phyloP scores from a whole-genome alignment of 2,329 filamentous ascomycete genomes.

The Emergomyces orientalis region DNA sequence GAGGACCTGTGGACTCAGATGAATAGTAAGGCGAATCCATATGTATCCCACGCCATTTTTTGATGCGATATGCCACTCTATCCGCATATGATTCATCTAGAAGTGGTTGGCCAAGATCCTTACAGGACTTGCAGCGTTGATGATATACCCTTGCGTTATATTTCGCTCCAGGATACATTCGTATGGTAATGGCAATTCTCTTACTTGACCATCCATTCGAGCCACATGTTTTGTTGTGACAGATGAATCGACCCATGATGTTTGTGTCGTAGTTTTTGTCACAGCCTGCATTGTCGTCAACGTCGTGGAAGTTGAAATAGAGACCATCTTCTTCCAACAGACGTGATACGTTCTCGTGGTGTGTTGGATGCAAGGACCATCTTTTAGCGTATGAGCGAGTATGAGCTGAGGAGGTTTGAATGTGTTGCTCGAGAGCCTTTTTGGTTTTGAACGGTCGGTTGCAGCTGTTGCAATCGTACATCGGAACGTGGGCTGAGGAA shows the following conservation, averaged over 20 bases:
- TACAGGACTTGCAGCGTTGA: constrained; percentile 34
- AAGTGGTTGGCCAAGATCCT: constrained; percentile 25
- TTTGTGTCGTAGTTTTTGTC: constrained; percentile 31
- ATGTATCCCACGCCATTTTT: constrained; percentile 33
- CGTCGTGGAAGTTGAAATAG: constrained; percentile 25
- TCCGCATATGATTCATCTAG: constrained; percentile 36
- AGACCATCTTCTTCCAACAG: constrained; percentile 25
- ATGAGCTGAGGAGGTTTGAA: background rate
- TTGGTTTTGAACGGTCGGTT: background rate
- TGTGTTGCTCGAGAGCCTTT: background rate
- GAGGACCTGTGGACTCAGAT: constrained; percentile 20
- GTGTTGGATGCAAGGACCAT: constrained; percentile 29
- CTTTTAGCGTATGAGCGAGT: background rate
- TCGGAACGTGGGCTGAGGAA: background rate
- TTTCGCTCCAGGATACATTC: constrained; percentile 28
- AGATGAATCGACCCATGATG: constrained; percentile 37
- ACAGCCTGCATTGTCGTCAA: constrained; percentile 21
- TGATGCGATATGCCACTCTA: constrained; percentile 36
- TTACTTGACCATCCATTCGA: constrained; percentile 33
- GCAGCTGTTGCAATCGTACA: background rate
- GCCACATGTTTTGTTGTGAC: constrained; percentile 26
- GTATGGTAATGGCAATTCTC: constrained; percentile 36
- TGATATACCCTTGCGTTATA: constrained; percentile 41
- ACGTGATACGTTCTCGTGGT: constrained; percentile 25
- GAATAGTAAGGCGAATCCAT: constrained; percentile 17